A percentile compares a stretch with the other conserved stretches of the same genome.
These are phyloP conservation scores for Venturia nashicola DNA, from an alignment of 2,329 filamentous ascomycete species.

Conservation along the genomic window DNA sequence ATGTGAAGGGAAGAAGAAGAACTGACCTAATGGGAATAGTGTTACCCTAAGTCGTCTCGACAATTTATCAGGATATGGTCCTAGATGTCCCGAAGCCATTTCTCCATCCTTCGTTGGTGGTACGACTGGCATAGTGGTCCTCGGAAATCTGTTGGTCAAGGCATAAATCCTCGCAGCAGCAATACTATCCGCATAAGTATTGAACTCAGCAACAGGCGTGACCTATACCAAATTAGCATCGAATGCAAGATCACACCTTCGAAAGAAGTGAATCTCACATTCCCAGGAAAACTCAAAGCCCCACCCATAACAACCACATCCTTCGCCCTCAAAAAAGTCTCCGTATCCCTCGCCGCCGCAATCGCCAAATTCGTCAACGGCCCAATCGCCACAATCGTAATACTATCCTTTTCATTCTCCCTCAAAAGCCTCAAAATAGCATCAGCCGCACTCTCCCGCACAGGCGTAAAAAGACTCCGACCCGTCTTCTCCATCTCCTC, in stretches of 20 bases:
- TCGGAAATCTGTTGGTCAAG: conserved; percentile 45
- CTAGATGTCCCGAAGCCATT: conserved; percentile 17
- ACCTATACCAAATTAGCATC: not conserved
- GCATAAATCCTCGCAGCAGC: conserved; percentile 37
- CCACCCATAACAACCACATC: conserved; percentile 96
- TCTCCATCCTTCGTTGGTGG: conserved; percentile 19
- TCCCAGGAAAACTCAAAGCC: conserved; percentile 65
- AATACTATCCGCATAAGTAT: conserved; percentile 69
- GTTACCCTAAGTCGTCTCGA: conserved; percentile 30
- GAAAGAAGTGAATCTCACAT: conserved; percentile 35
- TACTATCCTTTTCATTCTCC: conserved; percentile 69
- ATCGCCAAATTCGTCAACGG: conserved; percentile 89
- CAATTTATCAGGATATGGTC: conserved; percentile 29
- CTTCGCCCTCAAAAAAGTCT: conserved; percentile 77
- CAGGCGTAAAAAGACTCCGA: conserved; percentile 57
- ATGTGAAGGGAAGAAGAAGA: too few relatives aligned
- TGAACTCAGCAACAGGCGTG: conserved; percentile 58
- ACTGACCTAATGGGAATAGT: conserved; percentile 32
- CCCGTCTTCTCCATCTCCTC: conserved; percentile 21
- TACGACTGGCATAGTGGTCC: conserved; percentile 64
- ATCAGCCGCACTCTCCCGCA: conserved; percentile 59
- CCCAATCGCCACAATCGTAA: conserved; percentile 83
- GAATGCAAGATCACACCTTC: too few relatives aligned
- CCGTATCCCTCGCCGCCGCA: conserved; percentile 77
- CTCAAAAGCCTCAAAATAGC: conserved; percentile 81